Evolutionary conservation across 768 basidiomycete genomes (phyloP).

Genomic region (Naematelia encephala): DNA sequence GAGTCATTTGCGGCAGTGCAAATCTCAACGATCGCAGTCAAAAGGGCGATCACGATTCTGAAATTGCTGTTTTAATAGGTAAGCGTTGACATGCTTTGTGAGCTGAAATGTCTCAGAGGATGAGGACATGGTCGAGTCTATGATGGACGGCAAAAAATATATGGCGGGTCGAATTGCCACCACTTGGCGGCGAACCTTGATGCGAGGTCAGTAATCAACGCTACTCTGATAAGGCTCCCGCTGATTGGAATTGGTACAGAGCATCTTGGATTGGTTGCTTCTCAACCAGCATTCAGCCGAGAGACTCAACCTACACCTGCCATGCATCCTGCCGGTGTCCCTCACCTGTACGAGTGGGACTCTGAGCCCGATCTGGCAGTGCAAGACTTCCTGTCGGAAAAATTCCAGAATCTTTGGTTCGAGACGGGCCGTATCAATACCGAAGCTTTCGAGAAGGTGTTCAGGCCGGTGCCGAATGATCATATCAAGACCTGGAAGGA

Average conservation of each 20-base stretch:
- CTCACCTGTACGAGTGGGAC: conserved; percentile 66
- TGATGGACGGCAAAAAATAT: conserved; percentile 73
- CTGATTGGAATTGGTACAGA: conserved; percentile 54
- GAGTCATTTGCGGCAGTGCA: conserved; percentile 91
- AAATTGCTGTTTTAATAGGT: conserved; percentile 79
- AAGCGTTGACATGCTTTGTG: background rate
- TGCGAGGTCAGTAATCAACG: conserved; percentile 59
- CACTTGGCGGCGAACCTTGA: conserved; percentile 75
- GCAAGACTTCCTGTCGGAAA: conserved; percentile 71
- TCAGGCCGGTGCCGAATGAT: conserved; percentile 78
- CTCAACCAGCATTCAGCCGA: conserved; percentile 58
- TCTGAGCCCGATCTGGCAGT: conserved; percentile 63
- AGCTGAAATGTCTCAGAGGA: conserved; percentile 60
- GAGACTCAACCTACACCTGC: conserved; percentile 53
- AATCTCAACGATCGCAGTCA: conserved; percentile 57
- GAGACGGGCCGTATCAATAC: conserved; percentile 74
- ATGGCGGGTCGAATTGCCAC: conserved; percentile 76
- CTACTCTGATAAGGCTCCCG: no score
- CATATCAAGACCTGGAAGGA: conserved; percentile 71
- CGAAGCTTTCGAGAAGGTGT: conserved; percentile 79
- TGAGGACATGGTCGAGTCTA: conserved; percentile 66
- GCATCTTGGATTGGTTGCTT: conserved; percentile 78
- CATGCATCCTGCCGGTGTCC: conserved; percentile 74
- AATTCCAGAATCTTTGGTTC: conserved; percentile 61
- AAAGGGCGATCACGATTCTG: conserved; percentile 82